These are phyloP conservation scores for Leccinum solheimii DNA, from an alignment of 1,284 basidiomycete genomes.

Conservation along the genomic window DNA sequence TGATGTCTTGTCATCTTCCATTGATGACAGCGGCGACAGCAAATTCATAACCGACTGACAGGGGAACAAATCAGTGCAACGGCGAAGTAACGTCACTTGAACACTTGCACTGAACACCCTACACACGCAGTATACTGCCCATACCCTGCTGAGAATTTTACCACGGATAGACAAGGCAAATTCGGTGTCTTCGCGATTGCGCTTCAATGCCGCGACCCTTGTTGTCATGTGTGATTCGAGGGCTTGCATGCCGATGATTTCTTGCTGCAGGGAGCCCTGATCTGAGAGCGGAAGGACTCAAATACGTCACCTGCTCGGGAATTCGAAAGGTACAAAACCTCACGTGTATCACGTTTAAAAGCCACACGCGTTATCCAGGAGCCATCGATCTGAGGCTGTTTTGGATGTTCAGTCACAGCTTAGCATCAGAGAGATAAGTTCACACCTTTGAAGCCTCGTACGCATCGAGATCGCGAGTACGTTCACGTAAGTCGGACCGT, in stretches of 20 bases:
- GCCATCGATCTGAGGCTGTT: slow-evolving; percentile 27
- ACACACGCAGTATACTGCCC: slow-evolving; percentile 68
- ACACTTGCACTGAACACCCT: slow-evolving; percentile 63
- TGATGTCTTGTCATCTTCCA: slow-evolving; percentile 35
- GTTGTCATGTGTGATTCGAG: slow-evolving; percentile 69
- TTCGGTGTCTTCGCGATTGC: slow-evolving; percentile 47
- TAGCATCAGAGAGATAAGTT: slow-evolving; percentile 1
- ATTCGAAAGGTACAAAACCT: slow-evolving; percentile 10
- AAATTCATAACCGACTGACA: slow-evolving; percentile 59
- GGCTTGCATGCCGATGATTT: slow-evolving; percentile 63
- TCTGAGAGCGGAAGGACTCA: slow-evolving; percentile 18
- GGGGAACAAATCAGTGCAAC: slow-evolving; percentile 17
- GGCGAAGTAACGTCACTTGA: slow-evolving; percentile 9
- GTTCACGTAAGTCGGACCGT: slow-evolving; percentile 33
- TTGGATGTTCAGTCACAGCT: slow-evolving; percentile 13
- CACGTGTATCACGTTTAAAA: slow-evolving; percentile 36
- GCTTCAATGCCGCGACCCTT: slow-evolving; percentile 53
- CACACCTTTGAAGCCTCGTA: slow-evolving; percentile 29
- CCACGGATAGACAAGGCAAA: slow-evolving; percentile 60
- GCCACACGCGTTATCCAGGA: slow-evolving; percentile 34
- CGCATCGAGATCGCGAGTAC: slow-evolving; percentile 29
- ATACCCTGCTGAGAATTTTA: slow-evolving; percentile 48
- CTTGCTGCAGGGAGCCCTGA: slow-evolving; percentile 41
- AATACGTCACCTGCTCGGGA: background rate
- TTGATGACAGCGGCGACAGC: slow-evolving; percentile 44